phyloP scores from a whole-genome alignment of 345 rosid species.

The Pistacia atlantica region DNA sequence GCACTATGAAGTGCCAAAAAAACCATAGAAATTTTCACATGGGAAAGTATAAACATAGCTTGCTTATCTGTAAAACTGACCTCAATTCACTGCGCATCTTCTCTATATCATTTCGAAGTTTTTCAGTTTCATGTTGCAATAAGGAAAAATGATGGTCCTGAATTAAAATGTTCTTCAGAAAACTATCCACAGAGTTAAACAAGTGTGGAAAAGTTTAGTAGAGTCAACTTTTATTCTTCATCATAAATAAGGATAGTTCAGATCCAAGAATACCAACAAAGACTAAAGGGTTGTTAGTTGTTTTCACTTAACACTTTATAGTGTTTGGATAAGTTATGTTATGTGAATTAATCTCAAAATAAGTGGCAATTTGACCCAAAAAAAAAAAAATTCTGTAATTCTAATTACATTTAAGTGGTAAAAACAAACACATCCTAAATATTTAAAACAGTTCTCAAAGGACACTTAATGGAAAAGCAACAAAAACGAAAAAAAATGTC shows the following conservation, averaged over 20 bases:
- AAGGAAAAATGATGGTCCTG: slow-evolving; percentile 78
- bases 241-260: neutral
- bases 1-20: slow-evolving; percentile 12
- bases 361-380: too few relatives aligned
- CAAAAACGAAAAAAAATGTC: neutral
- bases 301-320: too few relatives aligned
- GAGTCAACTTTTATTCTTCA: neutral
- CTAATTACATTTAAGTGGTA: too few relatives aligned
- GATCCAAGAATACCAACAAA: neutral
- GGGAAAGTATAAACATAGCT: neutral
- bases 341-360: too few relatives aligned
- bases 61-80: slow-evolving; percentile 30
- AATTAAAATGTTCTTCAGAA: slow-evolving; percentile 18
- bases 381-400: too few relatives aligned
- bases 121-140: slow-evolving; percentile 87
- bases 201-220: neutral
- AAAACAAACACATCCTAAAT: neutral
- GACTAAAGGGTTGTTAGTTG: too few relatives aligned
- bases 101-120: slow-evolving; percentile 73
- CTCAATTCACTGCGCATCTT: slow-evolving; percentile 78
- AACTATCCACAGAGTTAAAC: neutral
- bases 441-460: neutral
- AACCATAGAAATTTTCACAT: neutral
- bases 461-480: neutral
- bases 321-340: too few relatives aligned